Base-by-base conservation (phyloP, 225 moss, liverwort and hornwort genomes). In the Antitrichia curtipendula region DNA sequence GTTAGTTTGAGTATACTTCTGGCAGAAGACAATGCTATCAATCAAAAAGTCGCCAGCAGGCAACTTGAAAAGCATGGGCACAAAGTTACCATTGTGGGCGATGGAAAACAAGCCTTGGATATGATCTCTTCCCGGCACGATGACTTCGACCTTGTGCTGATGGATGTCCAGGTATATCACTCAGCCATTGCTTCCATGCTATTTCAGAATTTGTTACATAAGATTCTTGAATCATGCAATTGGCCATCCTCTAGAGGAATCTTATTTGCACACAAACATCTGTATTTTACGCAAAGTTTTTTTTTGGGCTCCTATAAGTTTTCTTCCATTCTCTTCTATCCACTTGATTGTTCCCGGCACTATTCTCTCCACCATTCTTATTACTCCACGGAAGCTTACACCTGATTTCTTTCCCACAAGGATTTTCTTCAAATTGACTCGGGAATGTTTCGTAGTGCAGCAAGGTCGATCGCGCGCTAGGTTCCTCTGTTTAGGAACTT, bases 21-120 rank as follows among this genome's bases (percentile, higher is more conserved):
- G 63, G 96, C 97, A 25, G 97, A 96, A 85, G 97, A 97, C 38
- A 97, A 97, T 83, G 90, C 94, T 43, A 95, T 97, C 34, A 97
- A 97, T 66, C 97, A 96, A 65, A 97, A 96, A 75, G 95, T 97
- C 7, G 96, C 97, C 54, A 93, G 91, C 84, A 87, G 95, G 56
- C 95, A 96, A 75, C 92, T 96, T 57, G 90, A 95, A 85, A 97
- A 95, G 91, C 93, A 97, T 82, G 95, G 95, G 6, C 94, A 97
- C 80, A 78, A 69, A 11, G 97, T 97, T 28, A 93, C 88, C 22
- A 91, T 96, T 87, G 97, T 97, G 47, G 95, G 95, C 45, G 96
- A 97, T 92, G 97, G 97, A n/a, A 85, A 94, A 76, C 92, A 95
- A 79, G 97, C 96, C 14, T 72, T 97, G 88, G 93, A 96, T 40